Conservation (phyloP, 164 flowering plant genomes). For the Euptelea pleiosperma region DNA sequence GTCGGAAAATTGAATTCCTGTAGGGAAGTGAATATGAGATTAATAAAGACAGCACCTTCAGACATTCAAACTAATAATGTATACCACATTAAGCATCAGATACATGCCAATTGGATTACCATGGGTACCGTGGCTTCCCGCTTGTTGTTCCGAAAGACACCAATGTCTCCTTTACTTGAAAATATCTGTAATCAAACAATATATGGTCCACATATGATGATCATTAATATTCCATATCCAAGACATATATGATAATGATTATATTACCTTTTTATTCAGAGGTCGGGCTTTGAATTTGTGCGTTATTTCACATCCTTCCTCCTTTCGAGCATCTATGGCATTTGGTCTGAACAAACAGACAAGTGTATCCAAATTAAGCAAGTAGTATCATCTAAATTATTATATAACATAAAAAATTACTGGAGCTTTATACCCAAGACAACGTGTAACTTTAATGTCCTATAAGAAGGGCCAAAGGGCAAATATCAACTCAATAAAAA, state of each 20-base stretch:
- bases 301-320: conserved; percentile 29
- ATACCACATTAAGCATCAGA: conserved; percentile 5
- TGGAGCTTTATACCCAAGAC: too few relatives aligned
- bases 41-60: background rate
- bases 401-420: too few relatives aligned
- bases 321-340: conserved; percentile 29
- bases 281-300: conserved; percentile 73
- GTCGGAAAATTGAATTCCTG: conserved; percentile 76
- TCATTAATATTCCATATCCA: conserved; percentile 1
- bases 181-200: conserved; percentile 52
- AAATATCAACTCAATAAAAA: too few relatives aligned
- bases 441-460: too few relatives aligned
- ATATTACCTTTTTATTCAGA: conserved; percentile 69
- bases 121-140: conserved; percentile 59
- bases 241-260: background rate
- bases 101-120: conserved; percentile 36
- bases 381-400: conserved; percentile 1
- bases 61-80: background rate
- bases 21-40: conserved; percentile 4
- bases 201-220: background rate
- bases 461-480: too few relatives aligned
- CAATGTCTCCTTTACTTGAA: conserved; percentile 82
- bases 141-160: conserved; percentile 66
- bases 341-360: conserved; percentile 29
- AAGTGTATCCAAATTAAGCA: conserved; percentile 5